phyloP scores from a whole-genome alignment of 352 stramenopile genomes.

The Globisporangium perplexum region DNA sequence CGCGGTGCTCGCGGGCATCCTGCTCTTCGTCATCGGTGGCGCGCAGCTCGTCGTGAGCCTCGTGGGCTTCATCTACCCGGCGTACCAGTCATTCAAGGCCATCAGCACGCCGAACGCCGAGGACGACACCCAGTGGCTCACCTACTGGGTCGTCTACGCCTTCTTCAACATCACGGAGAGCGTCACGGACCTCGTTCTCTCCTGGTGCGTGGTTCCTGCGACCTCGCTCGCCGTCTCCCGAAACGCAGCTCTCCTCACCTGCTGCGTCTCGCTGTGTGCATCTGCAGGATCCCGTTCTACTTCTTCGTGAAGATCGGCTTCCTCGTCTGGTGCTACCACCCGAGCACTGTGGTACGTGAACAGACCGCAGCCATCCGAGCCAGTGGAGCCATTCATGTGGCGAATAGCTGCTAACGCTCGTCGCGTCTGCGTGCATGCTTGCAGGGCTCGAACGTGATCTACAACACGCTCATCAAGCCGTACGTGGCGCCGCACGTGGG shows the following conservation, averaged over 20 bases:
- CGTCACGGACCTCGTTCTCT: constrained; percentile 75
- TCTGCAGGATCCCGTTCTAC: constrained; percentile 73
- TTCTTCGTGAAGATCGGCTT: constrained; percentile 86
- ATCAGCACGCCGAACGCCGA: constrained; percentile 62
- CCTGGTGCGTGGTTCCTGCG: constrained; percentile 67
- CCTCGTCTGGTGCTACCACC: constrained; percentile 84
- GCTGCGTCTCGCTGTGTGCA: not conserved
- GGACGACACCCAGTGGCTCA: constrained; percentile 88
- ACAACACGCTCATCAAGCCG: constrained; percentile 80
- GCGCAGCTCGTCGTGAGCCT: constrained; percentile 74
- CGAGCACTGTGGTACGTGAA: constrained; percentile 47
- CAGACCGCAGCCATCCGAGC: no score
- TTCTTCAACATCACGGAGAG: constrained; percentile 96
- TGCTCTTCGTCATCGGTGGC: constrained; percentile 79
- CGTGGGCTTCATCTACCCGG: constrained; percentile 85
- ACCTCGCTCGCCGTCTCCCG: constrained; percentile 1
- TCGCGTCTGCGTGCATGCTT: not conserved
- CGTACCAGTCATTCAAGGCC: constrained; percentile 88
- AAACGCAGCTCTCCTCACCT: not conserved
- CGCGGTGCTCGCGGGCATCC: constrained; percentile 37
- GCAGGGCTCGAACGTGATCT: constrained; percentile 78
- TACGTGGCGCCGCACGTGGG: constrained; percentile 70
- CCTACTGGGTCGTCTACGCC: constrained; percentile 94
- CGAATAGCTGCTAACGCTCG: not conserved
- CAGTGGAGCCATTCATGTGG: no score